Percentiles rank a stretch among this genome's conserved stretches.
These are phyloP conservation scores for Homolaphlyctis polyrhiza DNA, from an alignment of 371 early-diverging fungal species.

Conservation along the genomic window DNA sequence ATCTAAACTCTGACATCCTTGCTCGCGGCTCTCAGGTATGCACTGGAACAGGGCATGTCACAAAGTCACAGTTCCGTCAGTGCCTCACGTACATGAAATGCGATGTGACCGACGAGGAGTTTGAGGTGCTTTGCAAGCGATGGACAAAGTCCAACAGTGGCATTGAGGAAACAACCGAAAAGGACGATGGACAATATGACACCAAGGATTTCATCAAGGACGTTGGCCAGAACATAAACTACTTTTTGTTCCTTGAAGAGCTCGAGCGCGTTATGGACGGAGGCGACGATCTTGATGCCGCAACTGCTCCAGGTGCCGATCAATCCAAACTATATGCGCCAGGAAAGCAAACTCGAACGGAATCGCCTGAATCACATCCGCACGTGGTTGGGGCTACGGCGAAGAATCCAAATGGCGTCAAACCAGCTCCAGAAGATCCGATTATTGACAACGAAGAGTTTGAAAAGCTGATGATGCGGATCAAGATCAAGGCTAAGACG, in stretches of 20 bases:
- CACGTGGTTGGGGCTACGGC: background rate
- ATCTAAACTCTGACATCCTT: no score
- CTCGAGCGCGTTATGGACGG: constrained; percentile 19
- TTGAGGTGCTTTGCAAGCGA: constrained; percentile 37
- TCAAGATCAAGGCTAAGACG: constrained; percentile 40
- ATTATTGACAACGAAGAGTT: constrained; percentile 14
- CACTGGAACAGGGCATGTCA: constrained; percentile 32
- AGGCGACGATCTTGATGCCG: background rate
- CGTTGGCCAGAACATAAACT: constrained; percentile 30
- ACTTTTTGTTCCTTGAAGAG: constrained; percentile 35
- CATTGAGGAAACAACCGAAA: background rate
- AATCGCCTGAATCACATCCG: background rate
- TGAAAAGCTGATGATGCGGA: constrained; percentile 23
- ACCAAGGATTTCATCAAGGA: constrained; percentile 25
- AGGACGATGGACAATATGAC: background rate
- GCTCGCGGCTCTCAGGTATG: constrained; percentile 16
- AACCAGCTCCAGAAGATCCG: background rate
- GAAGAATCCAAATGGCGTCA: background rate
- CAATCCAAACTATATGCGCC: no score
- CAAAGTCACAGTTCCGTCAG: constrained; percentile 43
- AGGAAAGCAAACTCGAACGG: no score
- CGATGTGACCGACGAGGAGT: constrained; percentile 39
- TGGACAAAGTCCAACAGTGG: constrained; percentile 20
- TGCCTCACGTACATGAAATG: constrained; percentile 32
- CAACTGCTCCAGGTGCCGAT: background rate